Conservation (phyloP, 768 basidiomycete species). For the Xerocomus potaroensis region DNA sequence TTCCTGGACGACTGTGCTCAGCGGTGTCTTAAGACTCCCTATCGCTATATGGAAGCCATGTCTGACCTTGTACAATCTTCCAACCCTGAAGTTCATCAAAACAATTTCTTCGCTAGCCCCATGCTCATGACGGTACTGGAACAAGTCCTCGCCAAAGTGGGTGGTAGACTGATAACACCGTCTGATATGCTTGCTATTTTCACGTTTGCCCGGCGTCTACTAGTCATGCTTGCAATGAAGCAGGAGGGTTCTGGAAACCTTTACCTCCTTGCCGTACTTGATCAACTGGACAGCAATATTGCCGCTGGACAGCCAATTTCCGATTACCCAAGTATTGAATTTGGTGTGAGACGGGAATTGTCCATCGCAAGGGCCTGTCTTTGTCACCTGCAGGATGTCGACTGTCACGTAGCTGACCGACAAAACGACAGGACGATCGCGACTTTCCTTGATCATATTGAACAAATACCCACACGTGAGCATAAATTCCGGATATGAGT, state of each 20-base stretch:
- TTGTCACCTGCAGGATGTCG: conserved; percentile 22
- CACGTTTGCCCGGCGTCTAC: conserved; percentile 59
- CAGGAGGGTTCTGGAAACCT: conserved; percentile 39
- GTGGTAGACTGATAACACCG: conserved; percentile 47
- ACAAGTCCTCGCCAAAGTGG: conserved; percentile 66
- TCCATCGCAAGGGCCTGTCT: conserved; percentile 38
- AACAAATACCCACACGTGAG: conserved; percentile 46
- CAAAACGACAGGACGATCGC: conserved; percentile 21
- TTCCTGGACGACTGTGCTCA: conserved; percentile 89
- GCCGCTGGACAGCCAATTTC: conserved; percentile 28
- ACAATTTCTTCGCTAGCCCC: conserved; percentile 56
- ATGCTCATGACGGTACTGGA: conserved; percentile 79
- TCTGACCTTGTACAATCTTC: conserved; percentile 30
- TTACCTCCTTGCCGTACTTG: conserved; percentile 28
- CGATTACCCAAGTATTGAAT: conserved; percentile 31
- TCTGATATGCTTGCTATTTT: conserved; percentile 62
- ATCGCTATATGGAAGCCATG: conserved; percentile 79
- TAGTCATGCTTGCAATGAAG: conserved; percentile 55
- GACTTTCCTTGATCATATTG: conserved; percentile 44
- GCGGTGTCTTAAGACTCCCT: conserved; percentile 76
- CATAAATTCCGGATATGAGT: conserved; percentile 5
- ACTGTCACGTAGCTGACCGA: neutral
- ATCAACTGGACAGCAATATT: conserved; percentile 37
- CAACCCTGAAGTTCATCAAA: conserved; percentile 7
- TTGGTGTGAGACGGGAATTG: conserved; percentile 44